Percentiles rank a stretch among this genome's conserved stretches.
Conservation (phyloP, 768 basidiomycete species). For the Psilocybe azurescens region DNA sequence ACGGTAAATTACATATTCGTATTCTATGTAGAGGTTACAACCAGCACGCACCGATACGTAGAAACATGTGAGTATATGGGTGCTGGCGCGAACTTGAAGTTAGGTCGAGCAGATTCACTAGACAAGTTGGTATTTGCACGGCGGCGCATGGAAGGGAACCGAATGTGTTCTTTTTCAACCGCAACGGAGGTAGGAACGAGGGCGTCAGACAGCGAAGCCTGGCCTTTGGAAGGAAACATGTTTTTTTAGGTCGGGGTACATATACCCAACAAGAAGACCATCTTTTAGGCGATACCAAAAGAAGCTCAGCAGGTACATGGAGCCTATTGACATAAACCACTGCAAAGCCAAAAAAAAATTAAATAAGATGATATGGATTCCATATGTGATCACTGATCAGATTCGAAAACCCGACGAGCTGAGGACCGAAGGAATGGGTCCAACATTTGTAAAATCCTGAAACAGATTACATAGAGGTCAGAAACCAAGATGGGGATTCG, state of each 20-base stretch:
- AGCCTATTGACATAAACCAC: constrained; percentile 21
- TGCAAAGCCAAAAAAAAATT: constrained; percentile 18
- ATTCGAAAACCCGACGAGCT: constrained; percentile 14
- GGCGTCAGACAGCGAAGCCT: constrained; percentile 24
- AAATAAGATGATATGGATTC: constrained; percentile 19
- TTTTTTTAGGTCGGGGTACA: constrained; percentile 22
- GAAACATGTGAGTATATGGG: constrained; percentile 51
- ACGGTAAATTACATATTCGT: not conserved
- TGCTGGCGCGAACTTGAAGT: constrained; percentile 40
- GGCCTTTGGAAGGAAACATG: constrained; percentile 21
- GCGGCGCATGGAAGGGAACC: constrained; percentile 26
- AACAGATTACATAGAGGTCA: constrained; percentile 22
- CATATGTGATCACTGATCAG: constrained; percentile 20
- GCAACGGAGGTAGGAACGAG: constrained; percentile 11
- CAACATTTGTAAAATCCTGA: constrained; percentile 25
- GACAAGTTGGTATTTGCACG: constrained; percentile 34
- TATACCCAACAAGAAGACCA: constrained; percentile 25
- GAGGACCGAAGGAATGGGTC: constrained; percentile 26
- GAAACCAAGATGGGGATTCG: constrained; percentile 16
- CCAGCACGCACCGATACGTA: constrained; percentile 48
- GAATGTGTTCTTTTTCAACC: constrained; percentile 16
- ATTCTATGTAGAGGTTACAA: not conserved
- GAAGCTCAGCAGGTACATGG: constrained; percentile 31
- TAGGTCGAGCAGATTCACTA: constrained; percentile 33
- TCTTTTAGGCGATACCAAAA: constrained; percentile 23